phyloP scores from a whole-genome alignment of 2,329 filamentous ascomycete species.

The Colletotrichum salicis region DNA sequence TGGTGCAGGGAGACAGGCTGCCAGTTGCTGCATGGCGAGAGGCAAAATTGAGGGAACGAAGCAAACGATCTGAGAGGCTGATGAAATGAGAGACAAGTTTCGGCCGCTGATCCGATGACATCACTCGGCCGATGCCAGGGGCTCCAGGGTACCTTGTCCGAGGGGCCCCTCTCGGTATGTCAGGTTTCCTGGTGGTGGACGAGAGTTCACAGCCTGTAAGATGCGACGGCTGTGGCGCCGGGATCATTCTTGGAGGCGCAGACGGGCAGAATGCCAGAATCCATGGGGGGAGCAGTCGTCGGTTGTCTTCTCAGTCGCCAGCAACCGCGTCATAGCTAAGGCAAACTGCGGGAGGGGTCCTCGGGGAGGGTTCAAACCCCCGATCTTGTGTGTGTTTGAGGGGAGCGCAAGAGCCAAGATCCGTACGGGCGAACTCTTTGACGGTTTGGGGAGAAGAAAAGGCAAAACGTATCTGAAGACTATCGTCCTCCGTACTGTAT shows the following conservation, averaged over 20 bases:
- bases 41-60: conserved; percentile 6
- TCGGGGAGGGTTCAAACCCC: not conserved
- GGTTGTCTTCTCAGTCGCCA: not conserved
- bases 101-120: conserved; percentile 30
- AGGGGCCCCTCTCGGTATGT: conserved; percentile 15
- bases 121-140: conserved; percentile 30
- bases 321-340: not conserved
- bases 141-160: conserved; percentile 24
- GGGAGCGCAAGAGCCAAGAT: not conserved
- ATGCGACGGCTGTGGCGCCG: conserved; percentile 25
- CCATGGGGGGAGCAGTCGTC: not conserved
- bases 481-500: not conserved
- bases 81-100: conserved; percentile 21
- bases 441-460: not conserved
- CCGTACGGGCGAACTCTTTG: not conserved
- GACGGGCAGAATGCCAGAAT: not conserved
- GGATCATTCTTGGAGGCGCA: conserved; percentile 17
- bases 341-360: not conserved
- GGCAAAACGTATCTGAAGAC: not conserved
- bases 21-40: not conserved
- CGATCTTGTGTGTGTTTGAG: not conserved
- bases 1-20: not conserved
- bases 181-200: conserved; percentile 13
- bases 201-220: conserved; percentile 19
- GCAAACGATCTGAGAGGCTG: conserved; percentile 20